Conservation (phyloP, 2,329 filamentous ascomycete genomes). For the Helminthosporium solani region DNA sequence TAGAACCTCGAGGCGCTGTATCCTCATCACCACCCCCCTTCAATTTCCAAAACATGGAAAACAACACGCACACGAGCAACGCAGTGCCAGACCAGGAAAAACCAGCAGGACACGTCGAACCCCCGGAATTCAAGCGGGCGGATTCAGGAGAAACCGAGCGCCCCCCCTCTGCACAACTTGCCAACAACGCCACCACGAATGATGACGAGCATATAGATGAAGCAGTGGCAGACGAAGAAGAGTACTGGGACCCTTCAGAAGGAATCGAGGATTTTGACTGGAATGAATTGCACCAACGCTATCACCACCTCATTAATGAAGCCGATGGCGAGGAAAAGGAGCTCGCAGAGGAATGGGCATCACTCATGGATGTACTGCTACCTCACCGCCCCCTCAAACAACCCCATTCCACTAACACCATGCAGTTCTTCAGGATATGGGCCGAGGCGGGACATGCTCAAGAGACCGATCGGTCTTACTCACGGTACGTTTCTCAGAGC, state of each 20-base stretch:
- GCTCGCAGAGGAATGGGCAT: slow-evolving; percentile 66
- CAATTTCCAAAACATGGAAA: slow-evolving; percentile 23
- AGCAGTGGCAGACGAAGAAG: slow-evolving; percentile 11
- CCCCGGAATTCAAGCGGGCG: slow-evolving; percentile 9
- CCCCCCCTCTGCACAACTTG: slow-evolving; percentile 27
- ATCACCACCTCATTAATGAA: slow-evolving; percentile 64
- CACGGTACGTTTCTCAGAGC: slow-evolving; percentile 70
- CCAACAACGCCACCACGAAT: slow-evolving; percentile 6
- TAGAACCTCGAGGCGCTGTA: slow-evolving; percentile 16
- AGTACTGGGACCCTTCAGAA: slow-evolving; percentile 9
- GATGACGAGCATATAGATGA: slow-evolving; percentile 3
- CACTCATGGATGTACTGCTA: slow-evolving; percentile 40
- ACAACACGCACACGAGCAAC: slow-evolving; percentile 5
- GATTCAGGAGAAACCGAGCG: slow-evolving; percentile 29
- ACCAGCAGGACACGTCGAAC: slow-evolving; percentile 6
- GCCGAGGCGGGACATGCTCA: slow-evolving; percentile 68
- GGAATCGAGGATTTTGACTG: slow-evolving; percentile 66
- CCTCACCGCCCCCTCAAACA: neutral
- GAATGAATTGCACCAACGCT: slow-evolving; percentile 71
- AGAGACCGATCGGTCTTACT: slow-evolving; percentile 74
- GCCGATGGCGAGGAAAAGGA: slow-evolving; percentile 64
- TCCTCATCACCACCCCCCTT: slow-evolving; percentile 1
- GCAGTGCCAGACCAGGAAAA: slow-evolving; percentile 15
- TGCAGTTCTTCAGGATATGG: slow-evolving; percentile 80
- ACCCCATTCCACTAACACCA: slow-evolving; percentile 8